Conservation (phyloP, 495 filamentous ascomycete genomes). For the Filosporella fistucella region DNA sequence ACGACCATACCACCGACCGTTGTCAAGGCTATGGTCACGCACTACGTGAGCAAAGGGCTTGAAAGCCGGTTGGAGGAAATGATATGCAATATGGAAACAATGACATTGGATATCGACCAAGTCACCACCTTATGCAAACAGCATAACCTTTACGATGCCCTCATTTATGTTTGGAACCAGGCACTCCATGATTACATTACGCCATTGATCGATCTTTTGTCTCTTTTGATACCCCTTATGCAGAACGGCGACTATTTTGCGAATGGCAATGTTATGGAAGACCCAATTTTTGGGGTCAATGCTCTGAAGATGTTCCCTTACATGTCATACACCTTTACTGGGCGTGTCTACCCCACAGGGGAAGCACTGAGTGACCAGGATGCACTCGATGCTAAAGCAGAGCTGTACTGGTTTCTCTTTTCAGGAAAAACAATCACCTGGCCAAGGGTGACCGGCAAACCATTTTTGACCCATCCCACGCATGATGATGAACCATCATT, state of each 20-base stretch:
- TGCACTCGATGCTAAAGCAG: constrained; percentile 71
- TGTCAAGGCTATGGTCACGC: constrained; percentile 77
- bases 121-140: constrained; percentile 86
- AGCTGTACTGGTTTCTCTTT: constrained; percentile 90
- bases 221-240: constrained; percentile 58
- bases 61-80: constrained; percentile 85
- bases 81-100: constrained; percentile 86
- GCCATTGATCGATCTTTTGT: constrained; percentile 77
- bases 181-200: constrained; percentile 86
- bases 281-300: constrained; percentile 52
- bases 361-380: constrained; percentile 62
- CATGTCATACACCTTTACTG: constrained; percentile 87
- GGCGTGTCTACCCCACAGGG: constrained; percentile 85
- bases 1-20: constrained; percentile 73
- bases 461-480: constrained; percentile 46
- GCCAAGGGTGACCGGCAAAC: constrained; percentile 50
- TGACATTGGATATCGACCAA: constrained; percentile 91
- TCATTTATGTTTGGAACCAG: constrained; percentile 96
- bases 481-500: constrained; percentile 60
- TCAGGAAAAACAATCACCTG: constrained; percentile 69
- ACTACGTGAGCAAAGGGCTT: constrained; percentile 69
- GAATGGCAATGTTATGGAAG: constrained; percentile 37
- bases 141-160: constrained; percentile 87
- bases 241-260: constrained; percentile 42
- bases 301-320: constrained; percentile 94